A percentile compares a stretch with the other conserved stretches of the same genome.
Conservation (phyloP, 1,139 yeast species). For the Debaryomycetaceae sp. region DNA sequence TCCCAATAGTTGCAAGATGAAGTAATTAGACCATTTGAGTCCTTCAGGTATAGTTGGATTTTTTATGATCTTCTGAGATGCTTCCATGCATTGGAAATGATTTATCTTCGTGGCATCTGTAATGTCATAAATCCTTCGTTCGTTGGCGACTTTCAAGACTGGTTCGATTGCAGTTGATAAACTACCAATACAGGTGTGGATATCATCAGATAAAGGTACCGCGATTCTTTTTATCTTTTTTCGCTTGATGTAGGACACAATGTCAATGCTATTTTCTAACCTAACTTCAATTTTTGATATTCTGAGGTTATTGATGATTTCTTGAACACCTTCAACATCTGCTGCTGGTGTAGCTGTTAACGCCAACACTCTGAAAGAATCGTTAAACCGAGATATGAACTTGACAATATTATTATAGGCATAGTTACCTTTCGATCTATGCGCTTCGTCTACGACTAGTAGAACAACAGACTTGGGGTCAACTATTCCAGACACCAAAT, state of each 20-base stretch:
- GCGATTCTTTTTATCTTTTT: conserved; percentile 60
- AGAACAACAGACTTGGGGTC: conserved; percentile 75
- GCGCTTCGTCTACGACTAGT: conserved; percentile 93
- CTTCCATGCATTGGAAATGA: conserved; percentile 69
- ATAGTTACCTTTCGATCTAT: conserved; percentile 85
- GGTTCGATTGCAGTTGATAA: conserved; percentile 59
- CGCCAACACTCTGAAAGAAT: conserved; percentile 73
- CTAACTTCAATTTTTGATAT: conserved; percentile 82
- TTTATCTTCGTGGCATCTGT: conserved; percentile 67
- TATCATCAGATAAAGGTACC: conserved; percentile 51
- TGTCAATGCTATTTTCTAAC: conserved; percentile 81
- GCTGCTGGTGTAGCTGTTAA: conserved; percentile 96
- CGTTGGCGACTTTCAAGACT: conserved; percentile 59
- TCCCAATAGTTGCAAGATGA: conserved; percentile 58
- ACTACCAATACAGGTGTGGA: conserved; percentile 47
- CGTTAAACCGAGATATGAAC: conserved; percentile 59
- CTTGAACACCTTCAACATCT: conserved; percentile 84
- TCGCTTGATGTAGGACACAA: conserved; percentile 72
- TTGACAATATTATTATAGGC: conserved; percentile 82
- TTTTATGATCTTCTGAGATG: conserved; percentile 53
- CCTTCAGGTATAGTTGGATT: conserved; percentile 61
- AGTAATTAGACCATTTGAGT: conserved; percentile 66
- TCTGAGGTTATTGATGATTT: conserved; percentile 65
- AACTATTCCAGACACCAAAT: conserved; percentile 67
- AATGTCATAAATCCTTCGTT: conserved; percentile 57